Evolutionary conservation across 179 eudicot genomes (phyloP), one percentile per base, ranked within the genome.

Genomic region (Dionaea muscipula): DNA sequence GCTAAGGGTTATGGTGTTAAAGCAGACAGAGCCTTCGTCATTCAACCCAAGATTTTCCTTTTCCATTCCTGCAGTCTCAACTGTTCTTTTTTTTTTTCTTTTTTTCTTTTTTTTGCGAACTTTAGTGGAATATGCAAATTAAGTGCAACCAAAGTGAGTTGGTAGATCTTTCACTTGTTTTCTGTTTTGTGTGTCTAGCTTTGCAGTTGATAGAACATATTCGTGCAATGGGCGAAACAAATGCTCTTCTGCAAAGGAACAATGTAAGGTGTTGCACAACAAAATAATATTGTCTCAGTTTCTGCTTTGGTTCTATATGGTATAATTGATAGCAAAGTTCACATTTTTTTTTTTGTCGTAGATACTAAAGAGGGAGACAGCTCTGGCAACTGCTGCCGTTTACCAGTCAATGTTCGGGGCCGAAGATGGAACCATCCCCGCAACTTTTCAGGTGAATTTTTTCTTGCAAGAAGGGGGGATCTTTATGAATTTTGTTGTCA

Each of bases 181-280:
- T 62, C 39, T 23, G n/a, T 39, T 57, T 39, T 62, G 23, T 18
- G 51, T 39, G 47, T 60, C 65, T 72, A 86, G 97, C 94, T 67
- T 68, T 90, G 86, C 95, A 90, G 80, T 71, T 90, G 68, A 86
- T 86, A 57, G 95, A 90, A 66, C 95, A 90, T 76, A 79, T 90
- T 53, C 95, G 95, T 45, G 59, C 90, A 41, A 90, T 90, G 97
- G 97, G 95, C 51, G 97, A 90, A 77, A 86, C 86, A 15, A 90
- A 86, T 71, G 95, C 97, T 59, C 83, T 90, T 62, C 24, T 86
- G 50, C 82, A 90, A 51, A 84, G 91, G 67, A 79, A 76, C 73
- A 74, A 54, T 35, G 97, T 89, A 72, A 76, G n/a, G 35, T 1
- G 8, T 31, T 31, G 35, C 35, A 31, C 35, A 31, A 31, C 10